These are phyloP conservation scores for Hibiscus trionum DNA, from an alignment of 345 rosid genomes.

Conservation along the genomic window DNA sequence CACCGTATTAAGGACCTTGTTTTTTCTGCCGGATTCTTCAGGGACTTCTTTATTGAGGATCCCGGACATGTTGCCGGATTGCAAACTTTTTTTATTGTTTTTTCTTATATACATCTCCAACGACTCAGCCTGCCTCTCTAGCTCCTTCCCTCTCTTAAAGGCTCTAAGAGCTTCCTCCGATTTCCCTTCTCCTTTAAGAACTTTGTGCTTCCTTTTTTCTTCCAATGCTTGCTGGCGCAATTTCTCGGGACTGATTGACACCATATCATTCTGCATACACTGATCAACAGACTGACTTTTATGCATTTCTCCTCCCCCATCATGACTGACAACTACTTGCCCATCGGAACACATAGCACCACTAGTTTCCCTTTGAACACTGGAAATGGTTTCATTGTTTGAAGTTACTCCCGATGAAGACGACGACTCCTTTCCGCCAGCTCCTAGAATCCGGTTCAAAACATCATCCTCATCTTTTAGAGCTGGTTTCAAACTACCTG, in stretches of 20 bases:
- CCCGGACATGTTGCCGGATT: constrained; percentile 26
- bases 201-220: constrained; percentile 58
- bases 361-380: constrained; percentile 31
- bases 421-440: constrained; percentile 40
- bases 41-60: constrained; percentile 32
- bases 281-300: constrained; percentile 23
- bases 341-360: constrained; percentile 26
- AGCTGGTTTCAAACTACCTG: constrained; percentile 42
- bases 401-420: constrained; percentile 33
- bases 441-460: constrained; percentile 52
- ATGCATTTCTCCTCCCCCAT: constrained; percentile 17
- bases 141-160: constrained; percentile 87
- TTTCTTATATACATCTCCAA: constrained; percentile 55
- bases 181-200: constrained; percentile 73
- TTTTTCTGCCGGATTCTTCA: constrained; percentile 38
- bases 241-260: constrained; percentile 46
- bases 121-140: constrained; percentile 83
- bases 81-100: constrained; percentile 39
- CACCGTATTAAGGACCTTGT: constrained; percentile 28
- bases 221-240: constrained; percentile 69
- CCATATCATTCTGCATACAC: constrained; percentile 18
- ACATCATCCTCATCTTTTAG: constrained; percentile 52
- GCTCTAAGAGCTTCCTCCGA: constrained; percentile 81
- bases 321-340: constrained; percentile 24
- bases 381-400: constrained; percentile 19